Evolutionary conservation across 2,329 filamentous ascomycete species (phyloP).

Genomic region (Scytalidium sp.): DNA sequence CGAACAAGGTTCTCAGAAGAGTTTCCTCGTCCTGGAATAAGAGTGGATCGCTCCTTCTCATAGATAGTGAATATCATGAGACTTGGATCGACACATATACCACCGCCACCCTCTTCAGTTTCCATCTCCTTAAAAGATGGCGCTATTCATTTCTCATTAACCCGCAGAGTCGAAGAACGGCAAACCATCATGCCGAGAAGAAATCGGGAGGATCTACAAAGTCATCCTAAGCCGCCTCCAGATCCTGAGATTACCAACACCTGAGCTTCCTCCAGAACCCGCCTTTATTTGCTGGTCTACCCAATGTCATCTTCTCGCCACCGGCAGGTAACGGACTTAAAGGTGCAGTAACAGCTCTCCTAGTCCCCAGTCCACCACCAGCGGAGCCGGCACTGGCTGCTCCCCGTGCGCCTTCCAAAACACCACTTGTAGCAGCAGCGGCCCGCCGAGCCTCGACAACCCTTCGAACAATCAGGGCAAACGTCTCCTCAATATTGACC

Average conservation of each 20-base stretch:
- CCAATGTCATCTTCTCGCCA: slow-evolving; percentile 14
- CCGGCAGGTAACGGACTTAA: slow-evolving; percentile 24
- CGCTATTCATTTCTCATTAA: too few species aligned
- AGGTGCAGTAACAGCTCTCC: slow-evolving; percentile 24
- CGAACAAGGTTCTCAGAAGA: too few species aligned
- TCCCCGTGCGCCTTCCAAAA: slow-evolving; percentile 2
- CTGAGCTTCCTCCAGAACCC: slow-evolving; percentile 4
- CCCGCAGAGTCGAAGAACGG: too few species aligned
- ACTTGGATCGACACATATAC: too few species aligned
- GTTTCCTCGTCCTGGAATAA: too few species aligned
- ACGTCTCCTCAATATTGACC: slow-evolving; percentile 88
- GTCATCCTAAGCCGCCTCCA: too few species aligned
- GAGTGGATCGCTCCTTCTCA: too few species aligned
- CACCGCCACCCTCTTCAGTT: too few species aligned
- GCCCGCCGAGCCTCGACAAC: slow-evolving; percentile 47
- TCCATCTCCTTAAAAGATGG: too few species aligned
- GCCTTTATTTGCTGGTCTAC: neutral
- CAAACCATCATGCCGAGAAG: too few species aligned
- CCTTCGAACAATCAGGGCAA: slow-evolving; percentile 65
- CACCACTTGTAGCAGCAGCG: slow-evolving; percentile 7
- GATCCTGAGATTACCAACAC: slow-evolving; percentile 10
- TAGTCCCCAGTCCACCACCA: slow-evolving; percentile 15
- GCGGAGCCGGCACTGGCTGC: slow-evolving; percentile 3
- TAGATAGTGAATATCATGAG: too few species aligned
- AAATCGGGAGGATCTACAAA: too few species aligned